Evolutionary conservation across 2,329 filamentous ascomycete species (phyloP).

Genomic region (Dothistroma pini): DNA sequence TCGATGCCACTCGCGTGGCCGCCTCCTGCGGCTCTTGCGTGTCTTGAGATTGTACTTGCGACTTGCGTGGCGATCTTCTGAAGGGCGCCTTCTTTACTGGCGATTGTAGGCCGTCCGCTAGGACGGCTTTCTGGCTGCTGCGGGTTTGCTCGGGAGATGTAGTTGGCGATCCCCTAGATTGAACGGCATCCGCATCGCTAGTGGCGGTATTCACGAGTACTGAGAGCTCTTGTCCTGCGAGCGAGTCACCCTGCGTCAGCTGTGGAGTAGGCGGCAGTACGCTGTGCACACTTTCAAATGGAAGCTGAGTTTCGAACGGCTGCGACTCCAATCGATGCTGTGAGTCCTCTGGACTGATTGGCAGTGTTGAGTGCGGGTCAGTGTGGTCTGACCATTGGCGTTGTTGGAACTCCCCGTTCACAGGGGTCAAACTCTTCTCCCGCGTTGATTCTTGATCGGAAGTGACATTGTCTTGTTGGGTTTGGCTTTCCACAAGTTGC

Average conservation of each 20-base stretch:
- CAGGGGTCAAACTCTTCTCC: not conserved
- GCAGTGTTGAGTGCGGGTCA: slow-evolving; percentile 11
- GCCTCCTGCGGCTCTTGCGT: not conserved
- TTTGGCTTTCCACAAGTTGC: not conserved
- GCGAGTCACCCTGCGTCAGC: slow-evolving; percentile 33
- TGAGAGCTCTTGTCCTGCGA: slow-evolving; percentile 8
- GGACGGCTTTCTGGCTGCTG: not conserved
- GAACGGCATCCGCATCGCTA: not conserved
- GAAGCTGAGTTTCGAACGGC: slow-evolving; percentile 10
- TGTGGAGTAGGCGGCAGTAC: slow-evolving; percentile 37
- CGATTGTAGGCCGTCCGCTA: not conserved
- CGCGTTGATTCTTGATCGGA: not conserved
- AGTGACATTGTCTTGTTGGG: not conserved
- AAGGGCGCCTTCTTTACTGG: slow-evolving; percentile 10
- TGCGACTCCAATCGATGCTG: slow-evolving; percentile 16
- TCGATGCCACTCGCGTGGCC: not conserved
- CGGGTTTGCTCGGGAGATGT: slow-evolving; percentile 9
- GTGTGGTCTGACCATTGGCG: not conserved
- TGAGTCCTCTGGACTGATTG: slow-evolving; percentile 21
- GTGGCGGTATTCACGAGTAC: slow-evolving; percentile 6
- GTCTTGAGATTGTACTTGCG: slow-evolving; percentile 8
- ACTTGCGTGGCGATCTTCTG: slow-evolving; percentile 14
- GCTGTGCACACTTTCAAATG: not conserved
- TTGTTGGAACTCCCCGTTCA: not conserved
- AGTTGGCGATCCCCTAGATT: not conserved